A percentile compares a stretch with the other conserved stretches of the same genome.
Evolutionary conservation across 2,329 filamentous ascomycete genomes (phyloP).

Genomic region (Ophiosphaerella korrae): DNA sequence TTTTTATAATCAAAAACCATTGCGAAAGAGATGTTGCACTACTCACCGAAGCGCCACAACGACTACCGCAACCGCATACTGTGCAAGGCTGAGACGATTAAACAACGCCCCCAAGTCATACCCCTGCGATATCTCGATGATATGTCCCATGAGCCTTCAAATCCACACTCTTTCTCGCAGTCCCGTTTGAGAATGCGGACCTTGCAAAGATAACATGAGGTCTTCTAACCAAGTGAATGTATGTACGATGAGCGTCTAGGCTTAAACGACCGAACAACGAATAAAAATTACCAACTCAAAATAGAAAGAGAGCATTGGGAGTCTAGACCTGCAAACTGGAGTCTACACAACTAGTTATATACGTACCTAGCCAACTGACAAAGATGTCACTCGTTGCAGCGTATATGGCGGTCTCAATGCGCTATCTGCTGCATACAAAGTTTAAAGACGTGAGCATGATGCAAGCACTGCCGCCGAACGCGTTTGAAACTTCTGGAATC

Average conservation of each 20-base stretch:
- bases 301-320: not conserved
- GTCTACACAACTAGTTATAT: too few species aligned
- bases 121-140: constrained; percentile 17
- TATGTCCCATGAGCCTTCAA: constrained; percentile 23
- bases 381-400: too few species aligned
- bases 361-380: too few species aligned
- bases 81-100: constrained; percentile 28
- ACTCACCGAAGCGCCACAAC: constrained; percentile 31
- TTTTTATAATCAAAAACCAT: constrained; percentile 8
- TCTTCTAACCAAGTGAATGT: constrained; percentile 2
- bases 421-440: not conserved
- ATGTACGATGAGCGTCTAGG: not conserved
- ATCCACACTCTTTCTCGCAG: not conserved
- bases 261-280: not conserved
- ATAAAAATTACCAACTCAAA: not conserved
- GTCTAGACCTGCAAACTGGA: too few species aligned
- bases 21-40: not conserved
- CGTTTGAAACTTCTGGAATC: constrained; percentile 3
- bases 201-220: constrained; percentile 17
- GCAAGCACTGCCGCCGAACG: not conserved
- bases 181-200: constrained; percentile 8
- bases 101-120: constrained; percentile 27
- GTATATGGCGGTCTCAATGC: not conserved
- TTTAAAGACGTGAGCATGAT: not conserved
- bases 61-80: constrained; percentile 26